phyloP scores from a whole-genome alignment of 2,329 filamentous ascomycete species.

The Phoma sp. region DNA sequence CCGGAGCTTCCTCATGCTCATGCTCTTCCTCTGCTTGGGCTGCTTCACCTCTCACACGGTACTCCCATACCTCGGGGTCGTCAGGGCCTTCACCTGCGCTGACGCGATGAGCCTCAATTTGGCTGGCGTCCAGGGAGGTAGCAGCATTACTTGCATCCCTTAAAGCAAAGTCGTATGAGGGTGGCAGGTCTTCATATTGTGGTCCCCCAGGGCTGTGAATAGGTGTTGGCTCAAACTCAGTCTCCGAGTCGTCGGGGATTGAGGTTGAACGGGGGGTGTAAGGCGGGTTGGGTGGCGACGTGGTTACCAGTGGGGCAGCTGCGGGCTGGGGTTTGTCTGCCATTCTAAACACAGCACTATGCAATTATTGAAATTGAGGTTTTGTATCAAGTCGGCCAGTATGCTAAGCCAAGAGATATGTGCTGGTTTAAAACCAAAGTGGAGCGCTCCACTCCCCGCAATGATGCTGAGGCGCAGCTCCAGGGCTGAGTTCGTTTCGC shows the following conservation, averaged over 20 bases:
- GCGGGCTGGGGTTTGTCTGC: conserved; percentile 25
- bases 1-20: conserved; percentile 30
- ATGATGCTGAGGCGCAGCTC: conserved; percentile 18
- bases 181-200: conserved; percentile 47
- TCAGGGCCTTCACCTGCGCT: conserved; percentile 31
- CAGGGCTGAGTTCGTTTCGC: conserved; percentile 7
- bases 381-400: no score
- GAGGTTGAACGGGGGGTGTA: conserved; percentile 41
- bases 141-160: conserved; percentile 37
- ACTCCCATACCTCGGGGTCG: conserved; percentile 36
- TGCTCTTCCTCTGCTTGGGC: conserved; percentile 17
- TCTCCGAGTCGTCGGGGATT: conserved; percentile 42
- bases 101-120: conserved; percentile 38
- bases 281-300: conserved; percentile 24
- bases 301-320: conserved; percentile 18
- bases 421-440: background rate
- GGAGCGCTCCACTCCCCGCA: conserved; percentile 5
- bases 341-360: conserved; percentile 26
- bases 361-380: background rate
- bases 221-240: conserved; percentile 43
- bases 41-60: conserved; percentile 30
- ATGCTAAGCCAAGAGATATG: conserved; percentile 7
- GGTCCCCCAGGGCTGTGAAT: conserved; percentile 41
- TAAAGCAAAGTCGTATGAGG: conserved; percentile 48
- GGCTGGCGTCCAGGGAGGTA: conserved; percentile 34